Evolutionary conservation across 805 yeast genomes (phyloP).

Genomic region (Diddensiella transvaalensis): DNA sequence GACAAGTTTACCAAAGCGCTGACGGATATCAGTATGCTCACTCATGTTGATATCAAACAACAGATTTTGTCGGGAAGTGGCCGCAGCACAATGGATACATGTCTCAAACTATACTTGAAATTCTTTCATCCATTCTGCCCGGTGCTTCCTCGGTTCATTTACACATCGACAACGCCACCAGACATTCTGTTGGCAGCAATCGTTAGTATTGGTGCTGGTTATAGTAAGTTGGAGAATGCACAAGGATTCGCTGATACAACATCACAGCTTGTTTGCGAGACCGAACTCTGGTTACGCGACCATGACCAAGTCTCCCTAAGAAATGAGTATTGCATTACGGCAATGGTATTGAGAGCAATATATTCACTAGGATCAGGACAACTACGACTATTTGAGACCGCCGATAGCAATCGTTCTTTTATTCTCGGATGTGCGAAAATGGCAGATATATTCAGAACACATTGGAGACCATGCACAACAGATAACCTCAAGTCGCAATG

Average conservation of each 20-base stretch:
- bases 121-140: constrained; percentile 11
- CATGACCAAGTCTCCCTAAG: background rate
- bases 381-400: constrained; percentile 2
- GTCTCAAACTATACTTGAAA: constrained; percentile 2
- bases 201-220: constrained; percentile 7
- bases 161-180: background rate
- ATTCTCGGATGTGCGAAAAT: constrained; percentile 6
- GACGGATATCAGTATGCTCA: background rate
- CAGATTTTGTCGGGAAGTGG: background rate
- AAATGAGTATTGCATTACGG: constrained; percentile 6
- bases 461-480: background rate
- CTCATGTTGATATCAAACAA: background rate
- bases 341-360: constrained; percentile 5
- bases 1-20: background rate
- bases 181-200: constrained; percentile 4
- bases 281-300: background rate
- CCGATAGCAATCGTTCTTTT: constrained; percentile 5
- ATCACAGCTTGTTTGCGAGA: background rate
- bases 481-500: background rate
- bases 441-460: constrained; percentile 1
- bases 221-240: constrained; percentile 2
- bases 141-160: constrained; percentile 6
- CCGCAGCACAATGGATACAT: constrained; percentile 1
- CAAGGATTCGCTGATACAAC: constrained; percentile 1
- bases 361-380: constrained; percentile 5